Evolutionary conservation across 2,329 filamentous ascomycete genomes (phyloP).

Genomic region (Juglanconis sp.): DNA sequence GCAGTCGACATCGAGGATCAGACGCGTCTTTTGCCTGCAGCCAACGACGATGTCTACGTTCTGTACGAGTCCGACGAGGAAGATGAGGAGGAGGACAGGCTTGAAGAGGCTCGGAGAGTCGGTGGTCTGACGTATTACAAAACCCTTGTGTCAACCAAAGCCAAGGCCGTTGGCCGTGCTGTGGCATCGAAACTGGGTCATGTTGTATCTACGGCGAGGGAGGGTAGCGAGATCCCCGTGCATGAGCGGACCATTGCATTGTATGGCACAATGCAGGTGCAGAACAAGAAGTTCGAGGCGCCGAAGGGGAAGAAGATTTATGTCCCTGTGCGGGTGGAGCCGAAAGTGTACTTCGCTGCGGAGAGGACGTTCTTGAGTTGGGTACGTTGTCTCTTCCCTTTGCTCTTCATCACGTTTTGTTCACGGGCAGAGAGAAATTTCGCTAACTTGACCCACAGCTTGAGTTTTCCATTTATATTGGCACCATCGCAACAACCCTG

Average conservation of each 20-base stretch:
- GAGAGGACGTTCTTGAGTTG: constrained; percentile 95
- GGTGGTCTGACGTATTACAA: constrained; percentile 75
- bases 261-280: constrained; percentile 54
- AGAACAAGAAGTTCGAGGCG: constrained; percentile 63
- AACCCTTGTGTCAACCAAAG: constrained; percentile 51
- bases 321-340: constrained; percentile 91
- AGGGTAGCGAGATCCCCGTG: constrained; percentile 54
- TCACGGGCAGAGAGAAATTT: background rate
- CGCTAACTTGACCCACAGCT: constrained; percentile 50
- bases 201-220: constrained; percentile 53
- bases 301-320: constrained; percentile 89
- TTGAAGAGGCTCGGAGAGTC: constrained; percentile 73
- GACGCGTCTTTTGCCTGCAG: constrained; percentile 52
- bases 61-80: constrained; percentile 91
- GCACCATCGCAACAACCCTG: constrained; percentile 78
- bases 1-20: constrained; percentile 75
- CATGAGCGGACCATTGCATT: constrained; percentile 51
- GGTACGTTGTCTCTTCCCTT: constrained; percentile 49
- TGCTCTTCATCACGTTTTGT: background rate
- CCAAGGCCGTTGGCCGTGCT: constrained; percentile 39
- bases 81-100: constrained; percentile 67
- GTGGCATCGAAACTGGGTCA: constrained; percentile 41
- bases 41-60: constrained; percentile 68
- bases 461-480: constrained; percentile 93
- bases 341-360: constrained; percentile 95